phyloP scores from a whole-genome alignment of 2,329 filamentous ascomycete genomes.

The Trichoderma atrobrunneum region DNA sequence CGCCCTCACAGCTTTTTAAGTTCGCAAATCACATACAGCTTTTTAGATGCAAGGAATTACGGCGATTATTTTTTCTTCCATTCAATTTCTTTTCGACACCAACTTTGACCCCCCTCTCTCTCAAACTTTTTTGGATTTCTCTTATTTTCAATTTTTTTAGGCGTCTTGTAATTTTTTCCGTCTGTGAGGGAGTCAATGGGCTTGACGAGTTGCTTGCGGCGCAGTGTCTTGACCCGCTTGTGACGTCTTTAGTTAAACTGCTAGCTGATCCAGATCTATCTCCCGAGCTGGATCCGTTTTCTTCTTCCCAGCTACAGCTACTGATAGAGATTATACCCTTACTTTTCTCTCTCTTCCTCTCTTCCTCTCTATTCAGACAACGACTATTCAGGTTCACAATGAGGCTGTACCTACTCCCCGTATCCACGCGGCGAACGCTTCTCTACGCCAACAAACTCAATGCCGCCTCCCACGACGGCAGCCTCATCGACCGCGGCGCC shows the following conservation, averaged over 20 bases:
- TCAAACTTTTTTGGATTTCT: background rate
- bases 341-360: background rate
- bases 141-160: too few relatives aligned
- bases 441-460: slow-evolving; percentile 84
- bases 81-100: background rate
- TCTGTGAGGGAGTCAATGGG: background rate
- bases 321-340: background rate
- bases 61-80: background rate
- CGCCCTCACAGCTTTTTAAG: background rate
- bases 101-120: background rate
- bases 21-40: background rate
- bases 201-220: background rate
- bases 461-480: slow-evolving; percentile 43
- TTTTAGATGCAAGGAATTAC: background rate
- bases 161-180: background rate
- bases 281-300: background rate
- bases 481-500: slow-evolving; percentile 66
- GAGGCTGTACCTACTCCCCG: slow-evolving; percentile 90
- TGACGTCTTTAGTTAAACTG: background rate
- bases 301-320: background rate
- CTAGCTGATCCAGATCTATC: background rate
- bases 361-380: background rate
- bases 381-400: slow-evolving; percentile 50
- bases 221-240: slow-evolving; percentile 4
- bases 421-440: slow-evolving; percentile 85